Percentiles rank a stretch among this genome's conserved stretches.
Evolutionary conservation across 352 stramenopile species (phyloP).

Genomic region (Phytopythium oedochilum): DNA sequence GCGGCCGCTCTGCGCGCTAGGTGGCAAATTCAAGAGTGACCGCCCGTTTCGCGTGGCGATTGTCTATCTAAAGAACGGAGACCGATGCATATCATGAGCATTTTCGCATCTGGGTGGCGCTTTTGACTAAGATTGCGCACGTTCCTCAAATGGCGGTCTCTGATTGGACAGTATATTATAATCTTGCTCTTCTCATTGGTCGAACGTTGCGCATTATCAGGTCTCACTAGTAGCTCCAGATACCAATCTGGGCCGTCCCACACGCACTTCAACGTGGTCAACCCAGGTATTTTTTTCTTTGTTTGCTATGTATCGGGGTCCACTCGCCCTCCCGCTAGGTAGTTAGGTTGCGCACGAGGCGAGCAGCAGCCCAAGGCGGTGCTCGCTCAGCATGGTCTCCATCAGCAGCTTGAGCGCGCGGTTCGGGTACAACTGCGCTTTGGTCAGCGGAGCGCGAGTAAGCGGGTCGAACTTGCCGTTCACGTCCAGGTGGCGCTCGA

Average conservation of each 20-base stretch:
- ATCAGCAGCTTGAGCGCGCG: slow-evolving; percentile 67
- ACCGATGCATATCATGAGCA: neutral
- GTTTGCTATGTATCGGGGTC: neutral
- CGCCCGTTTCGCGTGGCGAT: neutral
- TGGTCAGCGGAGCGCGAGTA: slow-evolving; percentile 48
- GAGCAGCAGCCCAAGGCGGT: slow-evolving; percentile 50
- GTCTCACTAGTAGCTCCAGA: neutral
- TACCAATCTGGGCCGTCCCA: neutral
- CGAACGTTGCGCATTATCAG: neutral
- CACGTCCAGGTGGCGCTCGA: slow-evolving; percentile 62
- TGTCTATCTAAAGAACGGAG: neutral
- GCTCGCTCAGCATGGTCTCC: slow-evolving; percentile 62
- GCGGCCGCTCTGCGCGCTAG: slow-evolving; percentile 1
- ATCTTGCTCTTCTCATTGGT: neutral
- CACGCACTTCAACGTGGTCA: slow-evolving; percentile 2
- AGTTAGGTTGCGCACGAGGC: slow-evolving; percentile 33
- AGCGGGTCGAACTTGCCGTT: slow-evolving; percentile 76
- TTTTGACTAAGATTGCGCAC: neutral
- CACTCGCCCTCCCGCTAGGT: neutral
- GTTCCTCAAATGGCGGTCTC: slow-evolving; percentile 1
- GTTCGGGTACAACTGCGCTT: slow-evolving; percentile 60
- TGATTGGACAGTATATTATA: neutral
- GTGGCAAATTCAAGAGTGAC: neutral
- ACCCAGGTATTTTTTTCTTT: neutral
- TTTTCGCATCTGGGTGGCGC: neutral